phyloP scores from a whole-genome alignment of 139 green algal genomes.

The Chlamydomonas schloesseri region DNA sequence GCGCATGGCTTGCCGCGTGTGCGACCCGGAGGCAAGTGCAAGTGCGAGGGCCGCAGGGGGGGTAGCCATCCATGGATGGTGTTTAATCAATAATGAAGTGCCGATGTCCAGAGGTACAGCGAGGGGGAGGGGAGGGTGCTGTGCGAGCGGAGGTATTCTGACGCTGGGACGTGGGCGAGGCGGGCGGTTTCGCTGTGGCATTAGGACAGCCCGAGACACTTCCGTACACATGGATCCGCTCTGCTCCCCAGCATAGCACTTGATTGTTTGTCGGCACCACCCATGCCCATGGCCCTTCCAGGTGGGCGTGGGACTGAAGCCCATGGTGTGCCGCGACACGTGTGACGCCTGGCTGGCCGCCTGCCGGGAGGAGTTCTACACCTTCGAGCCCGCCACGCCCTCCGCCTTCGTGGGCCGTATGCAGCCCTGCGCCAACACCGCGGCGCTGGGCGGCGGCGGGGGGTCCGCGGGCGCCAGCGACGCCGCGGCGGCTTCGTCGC shows the following conservation, averaged over 20 bases:
- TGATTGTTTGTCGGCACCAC: too few relatives aligned
- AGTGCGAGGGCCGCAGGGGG: background rate
- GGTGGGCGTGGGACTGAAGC: conserved; percentile 45
- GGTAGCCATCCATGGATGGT: too few relatives aligned
- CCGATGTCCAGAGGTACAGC: too few relatives aligned
- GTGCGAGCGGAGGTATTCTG: too few relatives aligned
- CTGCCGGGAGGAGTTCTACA: conserved; percentile 30
- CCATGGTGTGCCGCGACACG: conserved; percentile 7
- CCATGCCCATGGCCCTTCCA: background rate
- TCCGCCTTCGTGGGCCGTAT: background rate
- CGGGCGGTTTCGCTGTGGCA: too few relatives aligned
- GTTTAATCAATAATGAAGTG: too few relatives aligned
- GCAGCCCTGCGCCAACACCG: background rate
- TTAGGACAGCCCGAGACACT: too few relatives aligned
- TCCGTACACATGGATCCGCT: too few relatives aligned
- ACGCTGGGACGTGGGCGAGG: too few relatives aligned
- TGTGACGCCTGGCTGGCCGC: conserved; percentile 35
- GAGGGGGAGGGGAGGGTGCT: too few relatives aligned
- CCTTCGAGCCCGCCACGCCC: conserved; percentile 9
- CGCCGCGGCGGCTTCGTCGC: background rate
- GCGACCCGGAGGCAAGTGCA: conserved; percentile 28
- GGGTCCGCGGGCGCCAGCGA: background rate
- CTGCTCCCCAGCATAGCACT: too few relatives aligned
- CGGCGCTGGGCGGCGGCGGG: background rate
- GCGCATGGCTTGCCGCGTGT: conserved; percentile 34